A percentile compares a stretch with the other conserved stretches of the same genome.
phyloP scores from a whole-genome alignment of 306 rosid genomes.

The Castanea sativa region DNA sequence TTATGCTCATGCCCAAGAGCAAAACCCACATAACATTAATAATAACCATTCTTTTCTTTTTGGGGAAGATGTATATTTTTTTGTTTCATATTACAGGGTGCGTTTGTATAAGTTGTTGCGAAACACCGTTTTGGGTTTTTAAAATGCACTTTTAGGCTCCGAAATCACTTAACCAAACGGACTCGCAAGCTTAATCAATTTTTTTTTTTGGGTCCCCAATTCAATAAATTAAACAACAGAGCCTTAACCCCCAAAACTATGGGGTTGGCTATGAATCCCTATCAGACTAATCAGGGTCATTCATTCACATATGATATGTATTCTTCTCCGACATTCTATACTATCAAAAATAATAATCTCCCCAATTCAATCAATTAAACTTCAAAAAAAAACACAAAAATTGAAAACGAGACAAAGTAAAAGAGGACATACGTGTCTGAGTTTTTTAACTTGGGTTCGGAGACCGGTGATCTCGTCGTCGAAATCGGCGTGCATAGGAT shows the following conservation, averaged over 20 bases:
- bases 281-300: no score
- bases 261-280: no score
- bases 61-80: neutral
- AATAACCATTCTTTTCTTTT: neutral
- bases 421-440: slow-evolving; percentile 62
- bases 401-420: no score
- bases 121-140: no score
- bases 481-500: slow-evolving; percentile 66
- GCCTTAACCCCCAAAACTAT: no score
- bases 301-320: no score
- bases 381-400: neutral
- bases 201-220: neutral
- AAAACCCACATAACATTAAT: neutral
- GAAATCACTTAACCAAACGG: no score
- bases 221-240: neutral
- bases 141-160: no score
- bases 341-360: no score
- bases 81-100: neutral
- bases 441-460: slow-evolving; percentile 71
- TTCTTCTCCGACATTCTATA: no score
- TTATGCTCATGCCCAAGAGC: neutral
- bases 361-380: neutral
- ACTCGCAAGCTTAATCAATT: neutral
- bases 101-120: no score
- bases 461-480: slow-evolving; percentile 85